Evolutionary conservation across 2,329 filamentous ascomycete genomes (phyloP).

Genomic region (Knufia fluminis): DNA sequence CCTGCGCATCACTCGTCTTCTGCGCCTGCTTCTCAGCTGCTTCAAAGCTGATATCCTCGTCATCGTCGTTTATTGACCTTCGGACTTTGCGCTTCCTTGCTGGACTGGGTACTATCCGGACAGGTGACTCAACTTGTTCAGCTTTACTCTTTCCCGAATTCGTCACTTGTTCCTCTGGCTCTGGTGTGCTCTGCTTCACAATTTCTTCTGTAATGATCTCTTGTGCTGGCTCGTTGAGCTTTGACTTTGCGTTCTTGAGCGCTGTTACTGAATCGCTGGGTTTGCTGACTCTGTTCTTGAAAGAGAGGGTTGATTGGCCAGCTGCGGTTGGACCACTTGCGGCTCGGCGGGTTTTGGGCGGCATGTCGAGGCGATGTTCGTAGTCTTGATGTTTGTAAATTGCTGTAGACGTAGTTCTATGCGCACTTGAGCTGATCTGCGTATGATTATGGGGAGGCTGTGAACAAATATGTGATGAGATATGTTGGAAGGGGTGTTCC

Average conservation of each 20-base stretch:
- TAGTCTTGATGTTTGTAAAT: no score
- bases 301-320: constrained; percentile 53
- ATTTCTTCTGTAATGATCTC: constrained; percentile 9
- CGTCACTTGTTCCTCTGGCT: constrained; percentile 9
- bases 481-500: no score
- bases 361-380: no score
- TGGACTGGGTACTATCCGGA: constrained; percentile 9
- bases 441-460: neutral
- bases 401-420: no score
- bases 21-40: constrained; percentile 41
- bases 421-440: no score
- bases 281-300: constrained; percentile 54
- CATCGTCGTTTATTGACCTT: constrained; percentile 14
- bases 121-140: constrained; percentile 23
- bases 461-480: neutral
- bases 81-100: constrained; percentile 10
- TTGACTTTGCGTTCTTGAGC: constrained; percentile 28
- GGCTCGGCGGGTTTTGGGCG: constrained; percentile 31
- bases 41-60: constrained; percentile 25
- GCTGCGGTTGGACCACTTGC: constrained; percentile 32
- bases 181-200: constrained; percentile 12
- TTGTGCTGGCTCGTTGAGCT: constrained; percentile 24
- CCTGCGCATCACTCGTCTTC: constrained; percentile 56
- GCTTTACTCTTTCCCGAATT: constrained; percentile 11
- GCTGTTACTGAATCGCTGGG: constrained; percentile 30